phyloP scores from a whole-genome alignment of 148 eudicot species.

The Rhododendron simsii region DNA sequence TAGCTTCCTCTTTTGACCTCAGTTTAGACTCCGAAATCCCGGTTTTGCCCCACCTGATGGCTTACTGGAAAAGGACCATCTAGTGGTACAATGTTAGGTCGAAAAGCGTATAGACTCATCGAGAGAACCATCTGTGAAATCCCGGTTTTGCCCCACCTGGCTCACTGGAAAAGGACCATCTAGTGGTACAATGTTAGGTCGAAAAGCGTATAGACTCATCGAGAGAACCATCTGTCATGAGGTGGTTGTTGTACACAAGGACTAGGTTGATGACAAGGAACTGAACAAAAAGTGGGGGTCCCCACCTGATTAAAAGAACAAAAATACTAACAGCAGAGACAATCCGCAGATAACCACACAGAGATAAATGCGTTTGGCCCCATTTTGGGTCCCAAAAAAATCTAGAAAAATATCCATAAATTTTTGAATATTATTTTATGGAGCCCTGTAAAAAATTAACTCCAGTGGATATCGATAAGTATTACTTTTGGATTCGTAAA shows the following conservation, averaged over 20 bases:
- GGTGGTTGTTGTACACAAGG: background rate
- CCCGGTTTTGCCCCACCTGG: no score
- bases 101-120: background rate
- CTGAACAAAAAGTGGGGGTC: background rate
- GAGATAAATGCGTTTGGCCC: no score
- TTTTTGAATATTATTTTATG: no score
- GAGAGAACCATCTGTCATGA: background rate
- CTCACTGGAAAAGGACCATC: background rate
- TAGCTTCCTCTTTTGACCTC: background rate
- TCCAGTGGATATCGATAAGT: no score
- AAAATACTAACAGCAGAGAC: no score
- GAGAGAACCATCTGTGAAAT: background rate
- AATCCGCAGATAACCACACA: no score
- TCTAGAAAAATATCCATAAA: no score
- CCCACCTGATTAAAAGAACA: background rate
- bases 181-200: background rate
- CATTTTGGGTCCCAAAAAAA: no score
- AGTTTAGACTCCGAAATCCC: background rate
- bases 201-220: background rate
- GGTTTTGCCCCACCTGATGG: background rate
- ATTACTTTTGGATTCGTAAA: no score
- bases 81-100: background rate
- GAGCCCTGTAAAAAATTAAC: no score
- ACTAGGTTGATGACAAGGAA: background rate
- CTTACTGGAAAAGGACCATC: background rate